These are phyloP conservation scores for Pseudogymnoascus sp. DNA, from an alignment of 2,329 filamentous ascomycete genomes.

Conservation along the genomic window DNA sequence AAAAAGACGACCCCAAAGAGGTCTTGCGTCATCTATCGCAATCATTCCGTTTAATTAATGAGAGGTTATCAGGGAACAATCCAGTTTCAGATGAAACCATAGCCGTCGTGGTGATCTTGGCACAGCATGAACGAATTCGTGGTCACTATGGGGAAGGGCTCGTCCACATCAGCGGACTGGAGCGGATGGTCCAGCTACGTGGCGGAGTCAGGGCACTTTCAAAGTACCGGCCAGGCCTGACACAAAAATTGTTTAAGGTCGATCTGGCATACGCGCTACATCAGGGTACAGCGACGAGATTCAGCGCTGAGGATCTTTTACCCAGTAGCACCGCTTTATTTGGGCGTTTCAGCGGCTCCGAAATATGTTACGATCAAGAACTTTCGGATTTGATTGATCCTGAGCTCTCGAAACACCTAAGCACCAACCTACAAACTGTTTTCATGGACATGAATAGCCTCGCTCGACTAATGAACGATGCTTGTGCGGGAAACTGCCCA, in stretches of 20 bases:
- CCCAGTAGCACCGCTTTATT: background rate
- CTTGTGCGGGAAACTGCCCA: background rate
- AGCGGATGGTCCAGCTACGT: slow-evolving; percentile 26
- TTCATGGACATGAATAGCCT: slow-evolving; percentile 18
- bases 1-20: slow-evolving; percentile 13
- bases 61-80: slow-evolving; percentile 22
- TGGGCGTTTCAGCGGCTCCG: background rate
- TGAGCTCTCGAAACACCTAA: background rate
- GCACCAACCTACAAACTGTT: slow-evolving; percentile 11
- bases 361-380: background rate
- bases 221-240: slow-evolving; percentile 15
- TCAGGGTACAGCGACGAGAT: slow-evolving; percentile 19
- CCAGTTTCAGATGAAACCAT: slow-evolving; percentile 26
- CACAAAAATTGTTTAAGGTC: slow-evolving; percentile 23
- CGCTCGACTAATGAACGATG: slow-evolving; percentile 20
- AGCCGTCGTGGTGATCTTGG: slow-evolving; percentile 25
- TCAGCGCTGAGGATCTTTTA: slow-evolving; percentile 11
- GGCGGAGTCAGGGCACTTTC: slow-evolving; percentile 25
- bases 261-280: slow-evolving; percentile 25
- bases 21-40: slow-evolving; percentile 24
- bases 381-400: background rate
- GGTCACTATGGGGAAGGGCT: slow-evolving; percentile 21
- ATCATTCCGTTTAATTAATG: slow-evolving; percentile 26
- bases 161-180: slow-evolving; percentile 28
- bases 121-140: slow-evolving; percentile 23